Conservation (phyloP, 805 yeast genomes). For the Vanderwaltozyma tropicalis region DNA sequence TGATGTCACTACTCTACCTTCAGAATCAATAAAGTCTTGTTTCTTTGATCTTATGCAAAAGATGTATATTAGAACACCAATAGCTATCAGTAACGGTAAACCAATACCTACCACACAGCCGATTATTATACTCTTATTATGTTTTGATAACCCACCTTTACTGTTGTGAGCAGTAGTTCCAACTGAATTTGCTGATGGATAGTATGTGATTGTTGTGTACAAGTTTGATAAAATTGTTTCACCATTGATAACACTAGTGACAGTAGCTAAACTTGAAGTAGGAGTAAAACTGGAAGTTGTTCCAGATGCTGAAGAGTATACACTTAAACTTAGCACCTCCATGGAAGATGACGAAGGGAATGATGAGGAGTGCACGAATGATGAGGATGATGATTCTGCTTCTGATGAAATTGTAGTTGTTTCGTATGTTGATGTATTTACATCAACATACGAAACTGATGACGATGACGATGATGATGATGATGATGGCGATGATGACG, state of each 20-base stretch:
- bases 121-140: conserved; percentile 42
- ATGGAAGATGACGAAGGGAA: conserved; percentile 9
- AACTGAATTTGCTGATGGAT: conserved; percentile 20
- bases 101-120: conserved; percentile 66
- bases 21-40: conserved; percentile 23
- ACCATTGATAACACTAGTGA: conserved; percentile 22
- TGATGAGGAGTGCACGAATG: background rate
- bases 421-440: background rate
- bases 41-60: conserved; percentile 18
- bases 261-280: conserved; percentile 8
- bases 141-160: conserved; percentile 34
- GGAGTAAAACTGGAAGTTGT: conserved; percentile 5
- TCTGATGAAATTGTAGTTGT: conserved; percentile 1
- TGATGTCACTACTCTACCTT: conserved; percentile 24
- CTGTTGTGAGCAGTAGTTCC: conserved; percentile 10
- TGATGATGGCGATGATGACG: too few species aligned
- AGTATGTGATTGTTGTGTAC: conserved; percentile 22
- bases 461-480: too few species aligned
- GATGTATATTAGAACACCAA: conserved; percentile 11
- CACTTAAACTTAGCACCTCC: too few species aligned
- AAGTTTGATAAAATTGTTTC: conserved; percentile 25
- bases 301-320: conserved; percentile 6
- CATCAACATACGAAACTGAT: too few species aligned
- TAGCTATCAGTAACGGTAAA: conserved; percentile 37
- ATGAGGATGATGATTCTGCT: conserved; percentile 1